phyloP scores from a whole-genome alignment of 1,139 yeast genomes.

The Suhomyces wounanorum region DNA sequence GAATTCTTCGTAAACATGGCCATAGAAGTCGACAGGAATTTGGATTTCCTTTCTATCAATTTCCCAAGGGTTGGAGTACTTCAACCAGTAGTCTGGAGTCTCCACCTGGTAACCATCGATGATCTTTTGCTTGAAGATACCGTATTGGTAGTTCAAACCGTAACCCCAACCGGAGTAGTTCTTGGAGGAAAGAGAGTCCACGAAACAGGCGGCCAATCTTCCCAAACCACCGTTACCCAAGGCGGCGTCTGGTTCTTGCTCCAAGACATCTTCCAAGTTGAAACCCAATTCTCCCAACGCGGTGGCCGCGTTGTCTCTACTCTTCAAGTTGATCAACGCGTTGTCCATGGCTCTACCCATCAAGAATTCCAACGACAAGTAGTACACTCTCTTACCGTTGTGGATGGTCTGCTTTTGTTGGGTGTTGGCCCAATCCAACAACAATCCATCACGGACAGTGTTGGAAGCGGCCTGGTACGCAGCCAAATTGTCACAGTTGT shows the following conservation, averaged over 20 bases:
- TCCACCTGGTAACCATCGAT: conserved; percentile 93
- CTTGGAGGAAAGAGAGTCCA: conserved; percentile 84
- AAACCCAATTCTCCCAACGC: conserved; percentile 81
- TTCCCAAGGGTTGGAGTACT: conserved; percentile 90
- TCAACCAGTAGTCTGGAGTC: conserved; percentile 92
- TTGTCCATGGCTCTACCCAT: conserved; percentile 97
- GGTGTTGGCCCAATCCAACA: conserved; percentile 90
- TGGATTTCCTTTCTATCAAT: conserved; percentile 83
- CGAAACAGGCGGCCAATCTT: conserved; percentile 90
- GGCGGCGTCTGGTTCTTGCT: conserved; percentile 91
- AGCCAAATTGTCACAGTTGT: conserved; percentile 89
- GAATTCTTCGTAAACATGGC: conserved; percentile 66
- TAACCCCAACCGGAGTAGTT: conserved; percentile 97
- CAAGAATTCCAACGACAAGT: conserved; percentile 82
- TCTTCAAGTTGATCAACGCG: conserved; percentile 76
- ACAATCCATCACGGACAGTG: conserved; percentile 75
- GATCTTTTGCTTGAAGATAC: conserved; percentile 88
- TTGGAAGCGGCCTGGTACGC: conserved; percentile 89
- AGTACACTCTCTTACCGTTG: conserved; percentile 86
- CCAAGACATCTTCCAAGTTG: conserved; percentile 80
- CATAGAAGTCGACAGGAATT: conserved; percentile 91
- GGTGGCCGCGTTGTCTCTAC: conserved; percentile 51
- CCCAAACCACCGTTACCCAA: conserved; percentile 96
- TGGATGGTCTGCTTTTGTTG: conserved; percentile 85
- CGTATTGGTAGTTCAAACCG: conserved; percentile 90